Evolutionary conservation across 352 stramenopile genomes (phyloP), one percentile per base, ranked within the genome.

Genomic region (Pythium phragmitis): DNA sequence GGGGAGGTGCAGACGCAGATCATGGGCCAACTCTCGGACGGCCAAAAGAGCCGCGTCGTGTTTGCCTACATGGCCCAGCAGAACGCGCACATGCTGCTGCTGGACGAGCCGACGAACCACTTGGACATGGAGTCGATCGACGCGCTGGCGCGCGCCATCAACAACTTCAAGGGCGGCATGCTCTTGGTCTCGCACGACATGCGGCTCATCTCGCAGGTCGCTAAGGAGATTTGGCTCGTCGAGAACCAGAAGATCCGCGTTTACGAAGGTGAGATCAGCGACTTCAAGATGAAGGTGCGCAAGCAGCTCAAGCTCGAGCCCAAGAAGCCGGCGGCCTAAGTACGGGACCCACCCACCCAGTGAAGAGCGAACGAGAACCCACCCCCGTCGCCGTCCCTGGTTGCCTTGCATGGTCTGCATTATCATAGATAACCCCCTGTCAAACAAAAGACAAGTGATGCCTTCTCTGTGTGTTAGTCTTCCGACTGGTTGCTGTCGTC

Each of bases 111-210:
- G 63, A 96, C 88, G 69, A 96, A 96, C 64, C 87, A 96, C 73
- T 82, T 96, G 69, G 88, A 96, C 65, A 96, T 96, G 85, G 95
- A 99, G 76, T 92, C 89, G 57, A 99, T 99, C 70, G 97, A 99
- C 78, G 94, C 96, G 19, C 77, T 99, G 36, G 97, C 97, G 19
- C 94, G 97, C 36, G 97, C 97, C 19, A 98, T 99, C 63, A 99
- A 99, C 78, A 86, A 98, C 54, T 99, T 99, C 76, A 73, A 94
- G 63, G 97, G 97, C 67, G 97, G 97, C 39, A 93, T 99, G 77
- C 83, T 99, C 14, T 82, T 99, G 42, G 97, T 99, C 37, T 98
- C 88, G 60, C 97, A 99, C 88, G 97, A 99, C 89, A 98, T 99
- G 96, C 88, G 97, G 54, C 82, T 99, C 54, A 98, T 99, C 72